These are phyloP conservation scores for Saussurea involucrata DNA, from an alignment of 129 eudicot genomes.

Conservation along the genomic window DNA sequence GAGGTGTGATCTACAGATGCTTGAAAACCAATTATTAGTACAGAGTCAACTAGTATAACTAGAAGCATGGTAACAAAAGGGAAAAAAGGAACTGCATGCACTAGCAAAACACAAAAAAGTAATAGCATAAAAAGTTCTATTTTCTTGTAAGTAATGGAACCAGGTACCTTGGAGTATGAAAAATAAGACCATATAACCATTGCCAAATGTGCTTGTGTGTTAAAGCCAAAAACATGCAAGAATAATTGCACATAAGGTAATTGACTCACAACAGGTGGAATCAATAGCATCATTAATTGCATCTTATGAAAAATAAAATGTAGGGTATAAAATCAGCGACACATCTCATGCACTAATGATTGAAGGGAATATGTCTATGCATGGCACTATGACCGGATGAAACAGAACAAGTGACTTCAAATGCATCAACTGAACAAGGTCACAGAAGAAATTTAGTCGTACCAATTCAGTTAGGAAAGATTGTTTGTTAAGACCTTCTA, in stretches of 20 bases:
- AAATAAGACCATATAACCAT: not conserved
- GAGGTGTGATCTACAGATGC: not conserved
- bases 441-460: conserved; percentile 8
- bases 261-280: not conserved
- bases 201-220: not conserved
- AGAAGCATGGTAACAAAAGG: not conserved
- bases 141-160: not conserved
- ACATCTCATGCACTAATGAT: not conserved
- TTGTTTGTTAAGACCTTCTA: conserved; percentile 91
- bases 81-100: not conserved
- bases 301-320: not conserved
- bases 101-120: not conserved
- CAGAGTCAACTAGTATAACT: not conserved
- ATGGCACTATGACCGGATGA: not conserved
- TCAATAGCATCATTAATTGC: not conserved
- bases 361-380: not conserved
- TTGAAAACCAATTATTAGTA: not conserved
- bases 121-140: not conserved
- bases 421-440: not conserved
- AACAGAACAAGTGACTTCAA: not conserved
- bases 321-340: not conserved
- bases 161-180: not conserved
- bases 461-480: conserved; percentile 90
- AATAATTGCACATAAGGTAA: not conserved
- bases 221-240: not conserved